phyloP scores from a whole-genome alignment of 768 basidiomycete genomes.

The Boletus edulis region DNA sequence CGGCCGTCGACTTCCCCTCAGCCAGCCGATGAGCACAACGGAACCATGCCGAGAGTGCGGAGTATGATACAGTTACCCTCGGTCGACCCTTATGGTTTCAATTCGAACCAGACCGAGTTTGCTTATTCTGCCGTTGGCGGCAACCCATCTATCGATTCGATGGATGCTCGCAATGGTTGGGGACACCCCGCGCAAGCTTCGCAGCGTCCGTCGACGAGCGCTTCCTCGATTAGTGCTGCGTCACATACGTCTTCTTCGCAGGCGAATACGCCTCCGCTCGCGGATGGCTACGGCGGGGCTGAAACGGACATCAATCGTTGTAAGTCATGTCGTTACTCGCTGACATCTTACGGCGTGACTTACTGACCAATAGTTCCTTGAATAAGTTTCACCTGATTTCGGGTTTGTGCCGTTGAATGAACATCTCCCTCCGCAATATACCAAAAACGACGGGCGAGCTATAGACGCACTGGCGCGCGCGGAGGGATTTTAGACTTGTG shows the following conservation, averaged over 20 bases:
- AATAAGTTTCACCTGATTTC: conserved; percentile 77
- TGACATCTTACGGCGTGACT: conserved; percentile 38
- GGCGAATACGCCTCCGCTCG: conserved; percentile 76
- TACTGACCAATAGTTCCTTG: conserved; percentile 46
- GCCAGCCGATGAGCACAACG: conserved; percentile 49
- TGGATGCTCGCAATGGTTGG: conserved; percentile 45
- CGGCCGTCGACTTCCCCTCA: conserved; percentile 73
- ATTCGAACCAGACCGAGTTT: conserved; percentile 70
- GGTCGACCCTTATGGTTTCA: conserved; percentile 67
- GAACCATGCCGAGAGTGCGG: conserved; percentile 65
- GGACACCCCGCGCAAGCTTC: conserved; percentile 30
- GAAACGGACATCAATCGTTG: conserved; percentile 82
- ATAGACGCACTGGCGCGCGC: conserved; percentile 31
- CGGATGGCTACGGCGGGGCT: conserved; percentile 55
- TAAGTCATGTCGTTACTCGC: conserved; percentile 46
- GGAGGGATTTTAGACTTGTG: conserved; percentile 31
- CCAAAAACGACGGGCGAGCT: conserved; percentile 53
- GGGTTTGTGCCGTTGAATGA: conserved; percentile 82
- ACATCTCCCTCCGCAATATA: conserved; percentile 64
- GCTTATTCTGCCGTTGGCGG: conserved; percentile 69
- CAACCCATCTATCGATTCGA: conserved; percentile 35
- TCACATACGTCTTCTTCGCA: conserved; percentile 77
- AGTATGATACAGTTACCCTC: conserved; percentile 83
- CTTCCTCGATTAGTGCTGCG: conserved; percentile 74
- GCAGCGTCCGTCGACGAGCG: conserved; percentile 67